Conservation (phyloP, 2,329 filamentous ascomycete species). For the Penicillium sclerotigenum region DNA sequence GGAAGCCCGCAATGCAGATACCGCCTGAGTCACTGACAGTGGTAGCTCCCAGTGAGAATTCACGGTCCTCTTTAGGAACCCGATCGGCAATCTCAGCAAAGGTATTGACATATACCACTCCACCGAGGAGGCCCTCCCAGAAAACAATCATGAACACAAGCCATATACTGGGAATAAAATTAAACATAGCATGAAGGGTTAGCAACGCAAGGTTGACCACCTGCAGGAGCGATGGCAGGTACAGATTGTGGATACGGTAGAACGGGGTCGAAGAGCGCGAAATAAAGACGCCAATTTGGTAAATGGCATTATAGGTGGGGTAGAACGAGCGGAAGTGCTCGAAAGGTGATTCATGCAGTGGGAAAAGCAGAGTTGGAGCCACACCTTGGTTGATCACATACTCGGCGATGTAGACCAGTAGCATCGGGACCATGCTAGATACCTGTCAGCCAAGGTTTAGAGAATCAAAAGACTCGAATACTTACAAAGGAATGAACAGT, state of each 20-base stretch:
- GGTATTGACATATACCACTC: conserved; percentile 90
- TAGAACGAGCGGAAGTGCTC: conserved; percentile 82
- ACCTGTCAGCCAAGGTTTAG: neutral
- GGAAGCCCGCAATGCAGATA: conserved; percentile 81
- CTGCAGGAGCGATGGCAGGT: conserved; percentile 78
- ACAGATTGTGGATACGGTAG: conserved; percentile 74
- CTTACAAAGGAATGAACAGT: conserved; percentile 69
- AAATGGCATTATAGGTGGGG: conserved; percentile 89
- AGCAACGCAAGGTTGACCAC: conserved; percentile 72
- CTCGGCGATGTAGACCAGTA: conserved; percentile 91
- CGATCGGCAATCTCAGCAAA: conserved; percentile 91
- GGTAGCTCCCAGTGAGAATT: conserved; percentile 86
- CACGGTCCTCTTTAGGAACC: conserved; percentile 71
- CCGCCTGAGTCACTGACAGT: conserved; percentile 90
- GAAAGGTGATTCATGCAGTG: conserved; percentile 73
- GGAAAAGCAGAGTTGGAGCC: conserved; percentile 83
- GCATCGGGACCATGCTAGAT: conserved; percentile 75
- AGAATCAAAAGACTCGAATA: conserved; percentile 1
- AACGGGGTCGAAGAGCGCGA: conserved; percentile 90
- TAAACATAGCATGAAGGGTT: conserved; percentile 70
- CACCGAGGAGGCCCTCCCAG: conserved; percentile 91
- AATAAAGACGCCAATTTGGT: conserved; percentile 92
- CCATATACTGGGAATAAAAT: conserved; percentile 82
- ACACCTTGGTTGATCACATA: conserved; percentile 98
- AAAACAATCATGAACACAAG: conserved; percentile 82